phyloP scores from a whole-genome alignment of 495 filamentous ascomycete species.

The Lepidopterella palustris region DNA sequence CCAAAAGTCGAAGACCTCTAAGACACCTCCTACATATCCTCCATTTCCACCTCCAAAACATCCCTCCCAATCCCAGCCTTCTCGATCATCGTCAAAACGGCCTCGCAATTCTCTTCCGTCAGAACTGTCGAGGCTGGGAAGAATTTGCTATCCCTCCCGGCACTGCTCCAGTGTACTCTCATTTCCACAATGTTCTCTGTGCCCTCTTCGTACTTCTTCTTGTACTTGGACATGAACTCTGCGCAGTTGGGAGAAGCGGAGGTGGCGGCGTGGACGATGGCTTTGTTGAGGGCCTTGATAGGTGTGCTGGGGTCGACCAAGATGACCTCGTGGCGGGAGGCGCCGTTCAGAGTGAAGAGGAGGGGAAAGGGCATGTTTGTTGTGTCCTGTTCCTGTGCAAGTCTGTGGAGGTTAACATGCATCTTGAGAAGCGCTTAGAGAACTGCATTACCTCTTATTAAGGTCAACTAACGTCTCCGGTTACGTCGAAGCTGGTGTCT shows the following conservation, averaged over 20 bases:
- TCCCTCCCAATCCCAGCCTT: conserved; percentile 23
- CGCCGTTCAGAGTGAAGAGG: conserved; percentile 30
- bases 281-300: conserved; percentile 15
- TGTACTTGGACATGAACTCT: conserved; percentile 30
- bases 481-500: background rate
- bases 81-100: conserved; percentile 32
- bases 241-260: conserved; percentile 27
- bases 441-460: too few relatives aligned
- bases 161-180: conserved; percentile 25
- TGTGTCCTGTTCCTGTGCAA: background rate
- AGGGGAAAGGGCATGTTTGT: conserved; percentile 18
- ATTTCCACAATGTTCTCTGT: conserved; percentile 19
- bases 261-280: conserved; percentile 14
- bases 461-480: too few relatives aligned
- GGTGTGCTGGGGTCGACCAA: conserved; percentile 9
- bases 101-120: conserved; percentile 30
- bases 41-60: conserved; percentile 31
- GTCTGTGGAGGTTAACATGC: too few relatives aligned
- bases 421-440: too few relatives aligned
- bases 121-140: conserved; percentile 28
- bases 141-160: conserved; percentile 28
- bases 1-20: too few relatives aligned
- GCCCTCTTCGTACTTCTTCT: conserved; percentile 20
- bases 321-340: conserved; percentile 27
- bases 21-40: conserved; percentile 7